A percentile compares a stretch with the other conserved stretches of the same genome.
Conservation (phyloP, 345 rosid genomes). For the Gossypium bickii region DNA sequence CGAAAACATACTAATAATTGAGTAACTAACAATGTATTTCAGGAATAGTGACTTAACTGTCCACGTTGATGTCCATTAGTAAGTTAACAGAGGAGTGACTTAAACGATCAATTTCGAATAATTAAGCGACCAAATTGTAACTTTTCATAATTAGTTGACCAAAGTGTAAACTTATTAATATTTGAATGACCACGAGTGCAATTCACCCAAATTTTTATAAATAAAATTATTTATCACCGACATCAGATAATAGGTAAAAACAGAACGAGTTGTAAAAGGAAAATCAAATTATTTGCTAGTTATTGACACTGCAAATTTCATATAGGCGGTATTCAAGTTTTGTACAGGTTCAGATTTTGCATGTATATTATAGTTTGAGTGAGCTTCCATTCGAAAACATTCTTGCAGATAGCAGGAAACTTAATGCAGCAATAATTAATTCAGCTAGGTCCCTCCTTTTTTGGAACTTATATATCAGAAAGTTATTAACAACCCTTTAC, state of each 20-base stretch:
- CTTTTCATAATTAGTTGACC: too few relatives aligned
- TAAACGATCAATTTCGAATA: too few relatives aligned
- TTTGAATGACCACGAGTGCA: too few relatives aligned
- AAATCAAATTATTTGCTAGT: not conserved
- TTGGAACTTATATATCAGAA: not conserved
- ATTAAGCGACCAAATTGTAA: too few relatives aligned
- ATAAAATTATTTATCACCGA: not conserved
- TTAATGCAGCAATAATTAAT: not conserved
- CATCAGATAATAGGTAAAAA: not conserved
- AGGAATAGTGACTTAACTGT: too few relatives aligned
- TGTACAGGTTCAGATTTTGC: not conserved
- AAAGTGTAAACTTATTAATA: too few relatives aligned
- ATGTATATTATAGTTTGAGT: not conserved
- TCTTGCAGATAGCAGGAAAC: not conserved
- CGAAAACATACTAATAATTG: too few relatives aligned
- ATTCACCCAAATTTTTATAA: too few relatives aligned
- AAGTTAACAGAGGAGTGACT: too few relatives aligned
- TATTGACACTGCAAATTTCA: not conserved
- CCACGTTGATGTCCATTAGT: too few relatives aligned
- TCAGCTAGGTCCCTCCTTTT: not conserved
- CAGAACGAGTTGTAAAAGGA: too few relatives aligned
- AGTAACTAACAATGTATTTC: too few relatives aligned
- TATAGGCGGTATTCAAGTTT: not conserved
- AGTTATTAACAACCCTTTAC: not conserved
- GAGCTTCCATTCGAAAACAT: not conserved